A percentile compares a stretch with the other conserved stretches of the same genome.
phyloP scores from a whole-genome alignment of 257 asterid genomes.

The Rauvolfia tetraphylla region DNA sequence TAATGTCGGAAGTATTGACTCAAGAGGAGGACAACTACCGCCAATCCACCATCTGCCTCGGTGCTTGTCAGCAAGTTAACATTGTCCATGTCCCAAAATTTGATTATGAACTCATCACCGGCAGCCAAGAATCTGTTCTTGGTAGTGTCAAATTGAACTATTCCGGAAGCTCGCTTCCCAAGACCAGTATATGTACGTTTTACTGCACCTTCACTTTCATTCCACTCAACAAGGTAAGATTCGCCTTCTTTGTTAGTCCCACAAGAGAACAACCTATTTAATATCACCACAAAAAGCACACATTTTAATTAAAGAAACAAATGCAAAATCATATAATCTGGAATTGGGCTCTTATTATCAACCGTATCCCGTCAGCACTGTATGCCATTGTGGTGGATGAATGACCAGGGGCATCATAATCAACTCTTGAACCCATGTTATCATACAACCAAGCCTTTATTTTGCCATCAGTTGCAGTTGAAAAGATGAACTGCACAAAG shows the following conservation, averaged over 20 bases:
- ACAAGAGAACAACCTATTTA: slow-evolving; percentile 58
- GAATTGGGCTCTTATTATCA: slow-evolving; percentile 6
- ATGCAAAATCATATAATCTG: not conserved
- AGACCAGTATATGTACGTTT: slow-evolving; percentile 55
- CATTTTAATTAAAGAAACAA: not conserved
- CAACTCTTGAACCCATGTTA: slow-evolving; percentile 51
- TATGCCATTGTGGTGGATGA: slow-evolving; percentile 63
- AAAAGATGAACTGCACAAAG: slow-evolving; percentile 48
- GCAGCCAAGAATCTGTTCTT: slow-evolving; percentile 58
- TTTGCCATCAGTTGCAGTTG: slow-evolving; percentile 62
- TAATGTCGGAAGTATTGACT: not conserved
- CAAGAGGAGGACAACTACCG: slow-evolving; percentile 29
- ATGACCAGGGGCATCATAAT: slow-evolving; percentile 67
- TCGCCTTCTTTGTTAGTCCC: slow-evolving; percentile 69
- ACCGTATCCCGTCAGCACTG: slow-evolving; percentile 66
- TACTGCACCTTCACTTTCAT: slow-evolving; percentile 67
- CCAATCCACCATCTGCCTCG: slow-evolving; percentile 66
- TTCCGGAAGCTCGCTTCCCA: slow-evolving; percentile 49
- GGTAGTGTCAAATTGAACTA: slow-evolving; percentile 61
- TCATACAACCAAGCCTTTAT: slow-evolving; percentile 78
- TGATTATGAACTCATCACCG: slow-evolving; percentile 56
- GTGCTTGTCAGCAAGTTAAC: slow-evolving; percentile 37
- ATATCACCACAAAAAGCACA: not conserved
- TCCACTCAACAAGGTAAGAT: slow-evolving; percentile 61
- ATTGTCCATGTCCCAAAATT: slow-evolving; percentile 70